Evolutionary conservation across 192 early-diverging fungal genomes (phyloP), one percentile per base, ranked within the genome.

Genomic region (Thoreauomyces humboldtii): DNA sequence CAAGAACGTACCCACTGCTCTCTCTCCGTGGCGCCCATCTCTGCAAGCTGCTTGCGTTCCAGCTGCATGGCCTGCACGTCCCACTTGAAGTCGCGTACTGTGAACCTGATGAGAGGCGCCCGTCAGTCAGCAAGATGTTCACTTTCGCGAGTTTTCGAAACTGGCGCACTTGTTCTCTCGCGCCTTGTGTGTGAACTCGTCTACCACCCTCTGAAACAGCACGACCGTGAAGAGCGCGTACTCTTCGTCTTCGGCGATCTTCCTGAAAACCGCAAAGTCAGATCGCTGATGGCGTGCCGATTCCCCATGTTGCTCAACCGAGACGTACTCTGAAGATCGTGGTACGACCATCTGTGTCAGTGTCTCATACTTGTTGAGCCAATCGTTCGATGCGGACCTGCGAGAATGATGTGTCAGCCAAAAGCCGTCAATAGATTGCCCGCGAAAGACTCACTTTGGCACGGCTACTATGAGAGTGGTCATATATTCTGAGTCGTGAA

Each of bases 321-420:
- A 54, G 6, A 74, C 82, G 63, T 85, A 93, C 91, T 78, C 72
- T 48, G 90, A 86, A 2, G 96, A 98, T 46, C 97, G 86, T 12
- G 97, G 97, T 21, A 99, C 96, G 11, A 99, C 91, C 92, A 95
- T 95, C 44, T 89, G 82, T 2, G 95, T 88, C 60, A 99, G 63
- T 0, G 82, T 86, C 77, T 99, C 97, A 78, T 99, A 99, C 32
- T 72, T 79, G 63, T 82, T 80, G 7, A 74, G 56, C 97, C 97
- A 99, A 2, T 94, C 89, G 63, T 88, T 89, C 5, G 50, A 15
- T 15, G 50, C 50, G 29, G 27, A 31, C 50, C 50, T 37, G 32
- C n/a, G n/a, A 61, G 27, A 29, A 67, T 54, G 41, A 25, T 21
- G 59, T 48, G 36, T 53, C 42, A 56, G 37, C 21, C 29, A 17